These are phyloP conservation scores for Dictyostelium capitatum DNA, from an alignment of 78 protist genomes.

Conservation along the genomic window DNA sequence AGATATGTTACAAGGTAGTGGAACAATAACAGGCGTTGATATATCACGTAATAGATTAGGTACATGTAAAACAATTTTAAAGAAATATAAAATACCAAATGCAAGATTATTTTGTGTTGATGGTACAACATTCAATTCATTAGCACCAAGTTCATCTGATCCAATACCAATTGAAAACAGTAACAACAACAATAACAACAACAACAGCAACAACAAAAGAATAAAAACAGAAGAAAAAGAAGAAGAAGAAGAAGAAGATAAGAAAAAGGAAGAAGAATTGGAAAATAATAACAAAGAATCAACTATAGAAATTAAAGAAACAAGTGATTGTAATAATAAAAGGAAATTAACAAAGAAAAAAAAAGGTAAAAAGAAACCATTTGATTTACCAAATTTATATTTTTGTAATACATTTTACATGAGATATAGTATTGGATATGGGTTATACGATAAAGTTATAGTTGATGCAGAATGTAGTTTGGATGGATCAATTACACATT, in stretches of 20 bases:
- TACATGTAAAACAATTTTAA: conserved; percentile 63
- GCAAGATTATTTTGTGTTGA: conserved; percentile 63
- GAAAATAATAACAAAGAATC: not conserved
- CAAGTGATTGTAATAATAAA: not conserved
- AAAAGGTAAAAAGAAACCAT: not conserved
- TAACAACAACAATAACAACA: not conserved
- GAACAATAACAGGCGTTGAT: conserved; percentile 77
- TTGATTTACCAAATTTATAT: conserved; percentile 54
- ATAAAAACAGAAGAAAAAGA: conserved; percentile 1
- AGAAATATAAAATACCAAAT: conserved; percentile 73
- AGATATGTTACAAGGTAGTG: conserved; percentile 64
- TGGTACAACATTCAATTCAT: conserved; percentile 57
- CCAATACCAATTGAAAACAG: conserved; percentile 31
- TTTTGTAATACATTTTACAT: conserved; percentile 51
- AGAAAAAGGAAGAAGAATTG: not conserved
- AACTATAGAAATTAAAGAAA: not conserved
- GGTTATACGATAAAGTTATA: conserved; percentile 82
- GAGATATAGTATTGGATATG: conserved; percentile 36
- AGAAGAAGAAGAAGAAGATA: not conserved
- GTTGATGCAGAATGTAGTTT: conserved; percentile 92
- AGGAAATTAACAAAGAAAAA: conserved; percentile 20
- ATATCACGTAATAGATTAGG: conserved; percentile 25
- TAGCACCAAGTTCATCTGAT: conserved; percentile 51
- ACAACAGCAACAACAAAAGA: not conserved
- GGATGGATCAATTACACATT: conserved; percentile 85